Percentiles rank a stretch among this genome's conserved stretches.
Evolutionary conservation across 2,329 filamentous ascomycete species (phyloP).

Genomic region (Tolypocladium ophioglossoides): DNA sequence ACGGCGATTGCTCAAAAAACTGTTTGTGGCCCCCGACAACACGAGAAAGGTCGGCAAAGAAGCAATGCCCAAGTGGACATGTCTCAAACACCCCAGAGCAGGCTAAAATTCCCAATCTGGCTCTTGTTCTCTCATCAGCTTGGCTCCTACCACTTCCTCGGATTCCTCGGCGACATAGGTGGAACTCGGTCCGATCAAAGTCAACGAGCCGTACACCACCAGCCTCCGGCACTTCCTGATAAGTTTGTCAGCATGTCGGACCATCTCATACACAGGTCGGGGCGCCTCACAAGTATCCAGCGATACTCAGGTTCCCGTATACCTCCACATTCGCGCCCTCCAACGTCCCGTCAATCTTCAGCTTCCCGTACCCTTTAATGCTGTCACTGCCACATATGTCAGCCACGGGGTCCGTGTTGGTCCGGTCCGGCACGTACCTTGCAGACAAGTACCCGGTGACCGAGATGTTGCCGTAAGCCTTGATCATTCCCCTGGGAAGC

Average conservation of each 20-base stretch:
- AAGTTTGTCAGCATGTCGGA: conserved; percentile 4
- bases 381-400: conserved; percentile 22
- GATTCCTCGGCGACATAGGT: conserved; percentile 30
- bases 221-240: conserved; percentile 29
- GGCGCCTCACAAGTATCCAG: conserved; percentile 29
- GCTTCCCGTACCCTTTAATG: conserved; percentile 35
- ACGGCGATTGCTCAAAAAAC: neutral
- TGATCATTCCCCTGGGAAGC: conserved; percentile 27
- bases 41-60: neutral
- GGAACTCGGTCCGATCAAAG: conserved; percentile 33
- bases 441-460: conserved; percentile 27
- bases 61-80: neutral
- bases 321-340: conserved; percentile 34
- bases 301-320: conserved; percentile 34
- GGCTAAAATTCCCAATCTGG: conserved; percentile 27
- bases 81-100: neutral
- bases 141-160: conserved; percentile 32
- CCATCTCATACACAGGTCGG: neutral
- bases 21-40: neutral
- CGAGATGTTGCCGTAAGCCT: conserved; percentile 35
- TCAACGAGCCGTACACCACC: conserved; percentile 34
- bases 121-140: conserved; percentile 29
- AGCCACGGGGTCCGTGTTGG: conserved; percentile 2
- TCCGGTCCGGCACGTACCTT: conserved; percentile 16
- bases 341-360: conserved; percentile 30